phyloP scores from a whole-genome alignment of 306 rosid genomes.

The Lathyrus oleraceus region DNA sequence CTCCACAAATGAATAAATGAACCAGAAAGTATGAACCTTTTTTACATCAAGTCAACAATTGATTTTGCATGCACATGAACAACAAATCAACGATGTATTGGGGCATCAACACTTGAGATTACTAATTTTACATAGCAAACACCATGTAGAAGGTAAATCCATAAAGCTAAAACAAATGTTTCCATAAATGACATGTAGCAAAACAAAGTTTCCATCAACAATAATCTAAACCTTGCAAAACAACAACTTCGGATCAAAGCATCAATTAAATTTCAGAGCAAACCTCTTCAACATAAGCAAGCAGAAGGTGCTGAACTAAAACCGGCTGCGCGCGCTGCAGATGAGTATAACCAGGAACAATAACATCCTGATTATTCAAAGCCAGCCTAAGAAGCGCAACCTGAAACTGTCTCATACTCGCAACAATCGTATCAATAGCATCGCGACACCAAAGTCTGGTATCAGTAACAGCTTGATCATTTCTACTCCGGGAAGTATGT shows the following conservation, averaged over 20 bases:
- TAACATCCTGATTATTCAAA: constrained; percentile 63
- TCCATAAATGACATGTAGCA: background rate
- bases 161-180: background rate
- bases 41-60: background rate
- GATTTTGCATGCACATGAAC: background rate
- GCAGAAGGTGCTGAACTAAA: constrained; percentile 75
- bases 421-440: constrained; percentile 69
- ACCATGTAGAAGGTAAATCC: background rate
- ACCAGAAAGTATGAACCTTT: background rate
- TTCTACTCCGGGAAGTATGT: constrained; percentile 89
- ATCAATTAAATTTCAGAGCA: background rate
- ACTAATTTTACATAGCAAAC: background rate
- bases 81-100: background rate
- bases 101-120: background rate
- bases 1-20: background rate
- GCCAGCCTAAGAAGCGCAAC: constrained; percentile 66
- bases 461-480: constrained; percentile 83
- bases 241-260: background rate
- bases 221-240: background rate
- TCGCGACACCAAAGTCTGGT: constrained; percentile 88
- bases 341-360: constrained; percentile 95
- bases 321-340: constrained; percentile 92
- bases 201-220: background rate
- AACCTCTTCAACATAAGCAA: constrained; percentile 96
- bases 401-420: constrained; percentile 61